Conservation (phyloP, 2,329 filamentous ascomycete species). For the Aureobasidium sp. region DNA sequence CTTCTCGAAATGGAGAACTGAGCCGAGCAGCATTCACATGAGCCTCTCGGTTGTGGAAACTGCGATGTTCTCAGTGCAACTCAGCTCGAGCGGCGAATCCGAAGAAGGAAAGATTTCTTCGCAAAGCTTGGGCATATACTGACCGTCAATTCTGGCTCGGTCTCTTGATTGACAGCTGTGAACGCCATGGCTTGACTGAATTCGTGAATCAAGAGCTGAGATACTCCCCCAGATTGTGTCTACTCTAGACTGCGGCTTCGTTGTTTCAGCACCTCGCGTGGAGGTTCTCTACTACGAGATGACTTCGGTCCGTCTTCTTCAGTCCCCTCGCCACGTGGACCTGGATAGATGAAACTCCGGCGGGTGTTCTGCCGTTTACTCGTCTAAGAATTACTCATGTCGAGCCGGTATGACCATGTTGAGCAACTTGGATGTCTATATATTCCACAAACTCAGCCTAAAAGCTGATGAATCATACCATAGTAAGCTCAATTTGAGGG, state of each 20-base stretch:
- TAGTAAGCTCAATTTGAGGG: background rate
- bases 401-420: background rate
- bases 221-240: background rate
- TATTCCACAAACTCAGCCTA: background rate
- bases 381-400: background rate
- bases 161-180: background rate
- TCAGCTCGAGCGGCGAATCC: background rate
- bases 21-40: background rate
- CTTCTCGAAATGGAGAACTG: background rate
- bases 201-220: background rate
- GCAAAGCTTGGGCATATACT: background rate
- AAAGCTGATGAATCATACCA: background rate
- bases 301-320: background rate
- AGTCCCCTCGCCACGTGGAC: background rate
- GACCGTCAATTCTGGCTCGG: background rate
- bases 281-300: background rate
- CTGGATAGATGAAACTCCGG: background rate
- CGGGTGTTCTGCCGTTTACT: background rate
- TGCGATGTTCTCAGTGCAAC: background rate
- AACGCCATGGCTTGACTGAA: background rate
- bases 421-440: background rate
- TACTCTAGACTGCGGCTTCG: background rate
- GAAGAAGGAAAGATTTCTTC: background rate
- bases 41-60: background rate
- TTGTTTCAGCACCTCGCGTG: background rate